phyloP scores from a whole-genome alignment of 306 rosid genomes.

The Inga leiocalycina region DNA sequence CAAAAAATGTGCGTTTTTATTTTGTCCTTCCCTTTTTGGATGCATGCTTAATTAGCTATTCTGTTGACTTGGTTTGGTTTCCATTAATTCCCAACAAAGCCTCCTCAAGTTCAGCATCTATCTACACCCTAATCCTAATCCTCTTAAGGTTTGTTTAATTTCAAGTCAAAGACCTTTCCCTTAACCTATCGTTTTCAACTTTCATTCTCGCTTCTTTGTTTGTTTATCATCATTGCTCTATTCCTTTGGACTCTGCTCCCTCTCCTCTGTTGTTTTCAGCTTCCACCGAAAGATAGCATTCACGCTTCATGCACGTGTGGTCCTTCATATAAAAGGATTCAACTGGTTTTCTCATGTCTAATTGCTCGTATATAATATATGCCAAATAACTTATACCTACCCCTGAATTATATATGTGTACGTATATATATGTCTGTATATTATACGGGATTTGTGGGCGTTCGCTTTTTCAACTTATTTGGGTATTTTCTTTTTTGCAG shows the following conservation, averaged over 20 bases:
- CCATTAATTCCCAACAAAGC: not conserved
- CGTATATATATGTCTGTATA: too few species aligned
- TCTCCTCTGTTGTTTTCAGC: slow-evolving; percentile 28
- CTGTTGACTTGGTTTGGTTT: not conserved
- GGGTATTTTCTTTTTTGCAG: slow-evolving; percentile 16
- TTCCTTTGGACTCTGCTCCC: slow-evolving; percentile 28
- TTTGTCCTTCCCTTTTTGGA: not conserved
- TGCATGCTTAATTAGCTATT: not conserved
- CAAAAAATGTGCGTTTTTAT: not conserved
- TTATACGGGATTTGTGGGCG: not conserved
- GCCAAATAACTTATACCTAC: not conserved
- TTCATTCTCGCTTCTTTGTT: slow-evolving; percentile 18
- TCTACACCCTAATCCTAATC: not conserved
- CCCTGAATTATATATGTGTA: not conserved
- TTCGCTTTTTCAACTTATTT: not conserved
- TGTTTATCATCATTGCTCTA: slow-evolving; percentile 18
- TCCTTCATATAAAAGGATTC: not conserved
- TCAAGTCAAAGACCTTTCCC: slow-evolving; percentile 15
- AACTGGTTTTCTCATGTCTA: not conserved
- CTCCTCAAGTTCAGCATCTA: not conserved
- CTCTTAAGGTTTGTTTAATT: not conserved
- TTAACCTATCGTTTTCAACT: slow-evolving; percentile 27
- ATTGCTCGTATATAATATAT: not conserved
- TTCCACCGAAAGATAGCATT: slow-evolving; percentile 10
- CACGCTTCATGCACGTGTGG: not conserved